Evolutionary conservation across 495 filamentous ascomycete species (phyloP), one percentile per base, ranked within the genome.

Genomic region (Clohesyomyces aquaticus): DNA sequence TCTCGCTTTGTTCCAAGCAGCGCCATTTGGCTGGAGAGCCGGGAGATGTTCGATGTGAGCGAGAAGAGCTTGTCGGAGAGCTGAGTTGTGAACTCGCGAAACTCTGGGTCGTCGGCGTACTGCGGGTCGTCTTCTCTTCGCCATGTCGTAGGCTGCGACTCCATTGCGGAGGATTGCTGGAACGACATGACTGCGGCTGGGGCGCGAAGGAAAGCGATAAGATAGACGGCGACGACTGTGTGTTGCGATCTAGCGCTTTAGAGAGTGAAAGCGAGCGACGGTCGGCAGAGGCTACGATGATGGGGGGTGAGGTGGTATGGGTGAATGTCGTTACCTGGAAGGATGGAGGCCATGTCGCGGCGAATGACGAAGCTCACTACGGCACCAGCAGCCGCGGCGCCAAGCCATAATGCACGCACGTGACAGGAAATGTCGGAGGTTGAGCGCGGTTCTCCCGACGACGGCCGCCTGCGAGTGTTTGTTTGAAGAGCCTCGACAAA

Each of bases 1-100:
- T 99, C 94, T 10, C 90, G 86, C 74, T 87, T 88, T 8, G 91
- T 97, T 23, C 94, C 95, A 10, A 98, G 82, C 22, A 93, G 83
- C 14, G 83, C 83, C 56, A 99, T 83, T 71, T 99, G 89, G 59
- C 85, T 85, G 42, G 83, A 88, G 4, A 99, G 80, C 27, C 85
- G 85, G 58, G 88, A 85, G 68, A 96, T 91, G 73, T 94, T 95
- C 43, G 87, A 86, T 21, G 91, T 96, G 55, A 99, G 82, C 25
- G 82, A 83, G 75, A 96, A 96, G 23, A 99, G 82, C 75, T 91
- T 87, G 70, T 90, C 87, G 69, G 88, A 93, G 51, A 98, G 84
- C 22, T 85, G 81, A 70, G 90, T 86, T 62, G 91, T 90, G 65
- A 95, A 83, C 19, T 81, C 81, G 66, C 87, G 82, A 83, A 98